These are phyloP conservation scores for Tephrocybe sp. DNA, from an alignment of 768 basidiomycete genomes.

Conservation along the genomic window DNA sequence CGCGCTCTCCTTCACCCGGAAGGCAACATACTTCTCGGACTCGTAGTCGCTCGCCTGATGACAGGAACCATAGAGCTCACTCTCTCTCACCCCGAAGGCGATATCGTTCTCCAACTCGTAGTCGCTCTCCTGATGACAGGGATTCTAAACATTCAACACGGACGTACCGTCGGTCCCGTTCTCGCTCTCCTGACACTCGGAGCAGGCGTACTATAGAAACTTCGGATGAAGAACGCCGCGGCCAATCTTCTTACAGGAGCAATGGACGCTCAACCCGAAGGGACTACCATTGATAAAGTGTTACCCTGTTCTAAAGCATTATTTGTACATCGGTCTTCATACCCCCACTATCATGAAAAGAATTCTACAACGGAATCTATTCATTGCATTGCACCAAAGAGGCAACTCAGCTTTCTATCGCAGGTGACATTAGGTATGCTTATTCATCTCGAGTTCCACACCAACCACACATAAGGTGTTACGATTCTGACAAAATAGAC, in stretches of 20 bases:
- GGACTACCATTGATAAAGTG: slow-evolving; percentile 13
- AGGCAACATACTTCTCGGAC: slow-evolving; percentile 14
- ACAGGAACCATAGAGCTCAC: slow-evolving; percentile 4
- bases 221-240: slow-evolving; percentile 5
- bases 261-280: slow-evolving; percentile 12
- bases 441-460: no score
- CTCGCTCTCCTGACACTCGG: slow-evolving; percentile 14
- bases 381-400: no score
- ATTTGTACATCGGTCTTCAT: not conserved
- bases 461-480: not conserved
- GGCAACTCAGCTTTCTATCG: no score
- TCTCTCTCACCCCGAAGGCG: not conserved
- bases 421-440: no score
- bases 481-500: not conserved
- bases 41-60: slow-evolving; percentile 15
- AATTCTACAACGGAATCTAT: no score
- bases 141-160: not conserved
- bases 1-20: slow-evolving; percentile 19
- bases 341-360: not conserved
- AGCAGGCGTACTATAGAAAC: slow-evolving; percentile 7
- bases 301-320: not conserved
- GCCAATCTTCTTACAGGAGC: slow-evolving; percentile 3
- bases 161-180: slow-evolving; percentile 8
- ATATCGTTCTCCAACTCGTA: not conserved
- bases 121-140: no score